A percentile compares a stretch with the other conserved stretches of the same genome.
These are phyloP conservation scores for Claviceps quebecensis DNA, from an alignment of 2,329 filamentous ascomycete species.

Conservation along the genomic window DNA sequence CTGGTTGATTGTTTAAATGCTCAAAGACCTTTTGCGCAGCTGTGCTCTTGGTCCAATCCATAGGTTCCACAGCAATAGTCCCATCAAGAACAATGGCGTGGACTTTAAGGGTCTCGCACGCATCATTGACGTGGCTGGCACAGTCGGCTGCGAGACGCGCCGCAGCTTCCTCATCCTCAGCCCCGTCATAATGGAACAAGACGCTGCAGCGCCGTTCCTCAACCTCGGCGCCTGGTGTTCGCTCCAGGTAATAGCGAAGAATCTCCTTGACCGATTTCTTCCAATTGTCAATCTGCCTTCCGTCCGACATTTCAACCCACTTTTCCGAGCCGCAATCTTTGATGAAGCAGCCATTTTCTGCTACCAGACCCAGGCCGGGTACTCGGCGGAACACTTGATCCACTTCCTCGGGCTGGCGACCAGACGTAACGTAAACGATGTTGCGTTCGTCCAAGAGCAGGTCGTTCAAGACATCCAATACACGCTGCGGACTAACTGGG, in stretches of 20 bases:
- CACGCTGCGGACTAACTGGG: slow-evolving; percentile 68
- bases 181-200: slow-evolving; percentile 78
- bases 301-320: slow-evolving; percentile 70
- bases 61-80: slow-evolving; percentile 70
- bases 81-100: slow-evolving; percentile 72
- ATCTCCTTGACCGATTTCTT: slow-evolving; percentile 73
- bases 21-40: slow-evolving; percentile 64
- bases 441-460: slow-evolving; percentile 69
- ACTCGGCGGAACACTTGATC: slow-evolving; percentile 76
- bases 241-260: slow-evolving; percentile 77
- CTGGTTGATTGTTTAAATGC: slow-evolving; percentile 29
- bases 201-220: slow-evolving; percentile 87
- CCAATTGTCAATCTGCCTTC: slow-evolving; percentile 58
- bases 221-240: slow-evolving; percentile 74
- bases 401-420: slow-evolving; percentile 73
- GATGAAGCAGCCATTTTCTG: slow-evolving; percentile 88
- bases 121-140: slow-evolving; percentile 89
- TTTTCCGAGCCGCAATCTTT: slow-evolving; percentile 52
- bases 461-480: slow-evolving; percentile 70
- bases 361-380: slow-evolving; percentile 74
- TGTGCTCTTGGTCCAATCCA: slow-evolving; percentile 76
- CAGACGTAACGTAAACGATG: slow-evolving; percentile 87
- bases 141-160: slow-evolving; percentile 75
- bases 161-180: slow-evolving; percentile 63
- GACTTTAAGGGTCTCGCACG: slow-evolving; percentile 69